Evolutionary conservation across 2,329 filamentous ascomycete genomes (phyloP).

Genomic region (Cucurbitaria berberidis): DNA sequence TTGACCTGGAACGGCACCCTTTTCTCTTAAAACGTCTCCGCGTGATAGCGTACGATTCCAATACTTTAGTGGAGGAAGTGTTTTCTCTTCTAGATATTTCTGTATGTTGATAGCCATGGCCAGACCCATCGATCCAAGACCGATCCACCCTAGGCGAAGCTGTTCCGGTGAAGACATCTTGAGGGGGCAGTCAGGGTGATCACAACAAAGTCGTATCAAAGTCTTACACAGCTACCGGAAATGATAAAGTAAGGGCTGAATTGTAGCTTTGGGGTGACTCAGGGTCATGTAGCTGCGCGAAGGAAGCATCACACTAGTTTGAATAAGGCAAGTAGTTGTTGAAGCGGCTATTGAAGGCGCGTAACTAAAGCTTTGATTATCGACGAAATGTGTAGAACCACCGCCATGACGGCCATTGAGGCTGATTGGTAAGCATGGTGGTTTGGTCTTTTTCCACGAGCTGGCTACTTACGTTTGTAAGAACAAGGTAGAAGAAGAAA

Average conservation of each 20-base stretch:
- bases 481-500: background rate
- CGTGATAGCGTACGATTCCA: conserved; percentile 58
- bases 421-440: no score
- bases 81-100: conserved; percentile 42
- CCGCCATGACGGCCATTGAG: background rate
- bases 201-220: background rate
- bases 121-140: conserved; percentile 60
- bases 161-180: conserved; percentile 11
- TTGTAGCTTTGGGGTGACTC: conserved; percentile 8
- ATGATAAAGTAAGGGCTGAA: background rate
- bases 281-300: conserved; percentile 6
- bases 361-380: background rate
- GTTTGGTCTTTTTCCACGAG: no score
- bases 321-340: conserved; percentile 6
- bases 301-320: conserved; percentile 9
- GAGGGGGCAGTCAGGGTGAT: background rate
- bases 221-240: background rate
- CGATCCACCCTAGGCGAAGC: conserved; percentile 36
- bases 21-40: conserved; percentile 44
- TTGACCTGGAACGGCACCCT: conserved; percentile 25
- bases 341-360: background rate
- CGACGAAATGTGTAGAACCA: background rate
- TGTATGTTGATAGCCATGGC: conserved; percentile 60
- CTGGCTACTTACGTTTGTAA: no score
- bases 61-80: conserved; percentile 45